Evolutionary conservation across 1,284 basidiomycete species (phyloP).

Genomic region (Amylostereum areolatum): DNA sequence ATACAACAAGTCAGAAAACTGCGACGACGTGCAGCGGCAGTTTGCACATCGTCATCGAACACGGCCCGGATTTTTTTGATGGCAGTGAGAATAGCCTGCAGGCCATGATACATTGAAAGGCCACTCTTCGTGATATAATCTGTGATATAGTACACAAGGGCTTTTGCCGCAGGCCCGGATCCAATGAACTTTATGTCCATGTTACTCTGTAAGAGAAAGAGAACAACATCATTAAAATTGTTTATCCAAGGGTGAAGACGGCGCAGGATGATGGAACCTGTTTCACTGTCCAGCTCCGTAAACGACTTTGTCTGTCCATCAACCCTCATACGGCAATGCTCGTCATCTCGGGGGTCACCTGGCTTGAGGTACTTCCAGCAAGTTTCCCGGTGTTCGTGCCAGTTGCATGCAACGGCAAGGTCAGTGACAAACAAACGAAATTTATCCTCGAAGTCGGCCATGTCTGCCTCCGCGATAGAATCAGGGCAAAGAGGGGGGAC

Average conservation of each 20-base stretch:
- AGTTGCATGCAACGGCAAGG: constrained; percentile 1
- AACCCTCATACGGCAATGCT: constrained; percentile 9
- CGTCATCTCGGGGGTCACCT: constrained; percentile 2
- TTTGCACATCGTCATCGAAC: constrained; percentile 9
- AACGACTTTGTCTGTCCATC: neutral
- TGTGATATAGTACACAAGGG: constrained; percentile 22
- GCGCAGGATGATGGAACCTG: constrained; percentile 1
- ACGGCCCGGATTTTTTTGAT: constrained; percentile 10
- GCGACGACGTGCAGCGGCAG: neutral
- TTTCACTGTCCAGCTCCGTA: constrained; percentile 4
- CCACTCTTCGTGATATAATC: constrained; percentile 24
- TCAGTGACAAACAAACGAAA: constrained; percentile 1
- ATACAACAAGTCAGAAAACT: neutral
- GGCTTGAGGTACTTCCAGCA: constrained; percentile 6
- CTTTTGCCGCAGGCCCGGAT: constrained; percentile 23
- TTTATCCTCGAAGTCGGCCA: neutral
- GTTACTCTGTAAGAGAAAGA: constrained; percentile 19
- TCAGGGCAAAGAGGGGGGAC: neutral
- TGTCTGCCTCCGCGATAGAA: neutral
- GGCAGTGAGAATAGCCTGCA: constrained; percentile 16
- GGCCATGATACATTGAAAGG: constrained; percentile 14
- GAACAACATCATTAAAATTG: constrained; percentile 7
- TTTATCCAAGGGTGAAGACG: constrained; percentile 8
- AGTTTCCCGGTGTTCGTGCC: constrained; percentile 3
- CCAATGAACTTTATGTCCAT: constrained; percentile 26